A percentile compares a stretch with the other conserved stretches of the same genome.
Conservation (phyloP, 78 protist genomes). For the Bigelowiella natans region DNA sequence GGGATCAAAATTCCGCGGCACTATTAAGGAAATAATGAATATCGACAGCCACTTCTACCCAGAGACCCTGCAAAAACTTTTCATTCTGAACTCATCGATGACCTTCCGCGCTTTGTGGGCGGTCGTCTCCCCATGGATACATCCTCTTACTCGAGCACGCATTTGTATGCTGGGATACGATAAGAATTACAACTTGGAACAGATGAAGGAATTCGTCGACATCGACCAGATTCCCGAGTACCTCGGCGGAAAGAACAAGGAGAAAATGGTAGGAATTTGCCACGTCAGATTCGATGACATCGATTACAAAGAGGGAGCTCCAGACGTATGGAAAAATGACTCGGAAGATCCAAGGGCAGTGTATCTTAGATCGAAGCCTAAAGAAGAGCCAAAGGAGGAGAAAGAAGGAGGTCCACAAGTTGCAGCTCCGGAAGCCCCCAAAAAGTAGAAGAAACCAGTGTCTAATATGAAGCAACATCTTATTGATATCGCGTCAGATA, state of each 20-base stretch:
- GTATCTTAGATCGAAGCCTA: background rate
- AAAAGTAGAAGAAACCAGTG: too few relatives aligned
- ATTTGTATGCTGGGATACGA: background rate
- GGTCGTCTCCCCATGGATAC: background rate
- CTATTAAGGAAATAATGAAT: background rate
- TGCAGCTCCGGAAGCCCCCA: background rate
- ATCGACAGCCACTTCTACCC: background rate
- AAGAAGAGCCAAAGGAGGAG: too few relatives aligned
- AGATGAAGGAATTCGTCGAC: background rate
- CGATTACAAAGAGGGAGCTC: background rate
- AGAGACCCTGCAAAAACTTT: conserved; percentile 3
- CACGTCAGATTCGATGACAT: background rate
- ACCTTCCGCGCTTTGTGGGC: background rate
- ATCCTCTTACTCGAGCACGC: background rate
- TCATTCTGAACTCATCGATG: conserved; percentile 6
- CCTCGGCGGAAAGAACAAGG: background rate
- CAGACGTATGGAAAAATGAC: background rate
- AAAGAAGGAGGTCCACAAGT: background rate
- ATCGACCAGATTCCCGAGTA: background rate
- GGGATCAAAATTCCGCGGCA: background rate
- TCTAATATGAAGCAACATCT: too few relatives aligned
- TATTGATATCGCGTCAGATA: too few relatives aligned
- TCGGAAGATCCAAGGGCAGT: background rate
- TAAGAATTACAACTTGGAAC: background rate
- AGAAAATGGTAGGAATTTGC: background rate